phyloP scores from a whole-genome alignment of 129 eudicot species.

The Flaveria brownii region DNA sequence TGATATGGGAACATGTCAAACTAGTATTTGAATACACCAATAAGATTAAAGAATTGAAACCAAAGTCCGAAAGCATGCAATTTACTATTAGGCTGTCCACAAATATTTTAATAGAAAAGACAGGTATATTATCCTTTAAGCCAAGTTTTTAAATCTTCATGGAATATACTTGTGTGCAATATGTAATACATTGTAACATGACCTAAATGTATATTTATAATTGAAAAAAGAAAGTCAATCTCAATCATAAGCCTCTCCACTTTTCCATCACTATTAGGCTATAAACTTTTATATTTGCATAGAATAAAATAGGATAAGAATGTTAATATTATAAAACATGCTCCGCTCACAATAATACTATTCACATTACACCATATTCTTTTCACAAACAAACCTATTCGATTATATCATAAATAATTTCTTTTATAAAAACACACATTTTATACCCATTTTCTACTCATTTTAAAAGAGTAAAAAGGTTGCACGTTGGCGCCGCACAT shows the following conservation, averaged over 20 bases:
- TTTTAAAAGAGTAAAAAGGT: too few species aligned
- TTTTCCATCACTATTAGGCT: background rate
- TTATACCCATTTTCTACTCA: too few species aligned
- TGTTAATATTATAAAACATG: background rate
- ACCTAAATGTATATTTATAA: background rate
- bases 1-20: background rate
- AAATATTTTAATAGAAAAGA: background rate
- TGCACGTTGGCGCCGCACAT: too few species aligned
- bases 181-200: background rate
- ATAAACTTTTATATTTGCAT: background rate
- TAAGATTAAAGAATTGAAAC: background rate
- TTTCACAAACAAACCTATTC: too few species aligned
- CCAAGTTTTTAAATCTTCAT: background rate
- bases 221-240: background rate
- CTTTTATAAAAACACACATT: too few species aligned
- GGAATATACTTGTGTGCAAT: background rate
- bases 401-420: too few species aligned
- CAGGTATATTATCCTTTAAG: background rate
- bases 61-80: background rate
- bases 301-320: background rate
- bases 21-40: background rate
- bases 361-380: too few species aligned
- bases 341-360: background rate
- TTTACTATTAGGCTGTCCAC: background rate
- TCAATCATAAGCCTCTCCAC: conserved; percentile 11